phyloP scores from a whole-genome alignment of 1,284 basidiomycete species.

The Inonotus hispidus region DNA sequence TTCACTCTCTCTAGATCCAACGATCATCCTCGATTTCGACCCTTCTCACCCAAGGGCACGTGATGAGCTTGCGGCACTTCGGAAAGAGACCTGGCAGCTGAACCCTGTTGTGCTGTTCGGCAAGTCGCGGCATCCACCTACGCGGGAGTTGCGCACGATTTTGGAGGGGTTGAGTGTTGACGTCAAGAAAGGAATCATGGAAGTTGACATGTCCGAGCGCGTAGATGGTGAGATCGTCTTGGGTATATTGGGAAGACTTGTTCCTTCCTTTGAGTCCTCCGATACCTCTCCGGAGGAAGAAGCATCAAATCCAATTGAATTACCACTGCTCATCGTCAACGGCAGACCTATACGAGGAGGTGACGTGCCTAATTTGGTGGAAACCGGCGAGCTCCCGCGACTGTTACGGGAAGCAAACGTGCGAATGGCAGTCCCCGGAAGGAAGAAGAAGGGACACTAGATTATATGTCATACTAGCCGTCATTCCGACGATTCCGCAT shows the following conservation, averaged over 20 bases:
- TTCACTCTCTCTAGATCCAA: constrained; percentile 61
- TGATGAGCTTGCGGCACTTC: constrained; percentile 49
- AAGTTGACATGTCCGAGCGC: background rate
- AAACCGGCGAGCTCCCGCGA: constrained; percentile 46
- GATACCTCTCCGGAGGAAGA: background rate
- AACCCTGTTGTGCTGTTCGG: constrained; percentile 78
- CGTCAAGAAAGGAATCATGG: background rate
- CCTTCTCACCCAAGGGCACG: constrained; percentile 24
- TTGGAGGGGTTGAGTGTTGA: background rate
- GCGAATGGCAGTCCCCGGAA: constrained; percentile 39
- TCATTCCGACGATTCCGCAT: no score
- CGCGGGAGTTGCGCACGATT: background rate
- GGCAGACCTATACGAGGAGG: constrained; percentile 37
- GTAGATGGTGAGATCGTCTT: constrained; percentile 40
- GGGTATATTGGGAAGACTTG: constrained; percentile 47
- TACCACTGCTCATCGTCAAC: constrained; percentile 70
- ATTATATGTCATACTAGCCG: background rate
- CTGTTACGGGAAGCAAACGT: constrained; percentile 55
- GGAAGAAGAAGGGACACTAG: constrained; percentile 39
- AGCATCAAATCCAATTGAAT: constrained; percentile 42
- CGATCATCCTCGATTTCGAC: constrained; percentile 81
- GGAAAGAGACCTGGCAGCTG: constrained; percentile 60
- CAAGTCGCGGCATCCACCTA: constrained; percentile 41
- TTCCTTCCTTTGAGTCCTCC: background rate
- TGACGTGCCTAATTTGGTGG: constrained; percentile 42